Conservation (phyloP, 495 filamentous ascomycete genomes). For the Schizothecium vesticola region DNA sequence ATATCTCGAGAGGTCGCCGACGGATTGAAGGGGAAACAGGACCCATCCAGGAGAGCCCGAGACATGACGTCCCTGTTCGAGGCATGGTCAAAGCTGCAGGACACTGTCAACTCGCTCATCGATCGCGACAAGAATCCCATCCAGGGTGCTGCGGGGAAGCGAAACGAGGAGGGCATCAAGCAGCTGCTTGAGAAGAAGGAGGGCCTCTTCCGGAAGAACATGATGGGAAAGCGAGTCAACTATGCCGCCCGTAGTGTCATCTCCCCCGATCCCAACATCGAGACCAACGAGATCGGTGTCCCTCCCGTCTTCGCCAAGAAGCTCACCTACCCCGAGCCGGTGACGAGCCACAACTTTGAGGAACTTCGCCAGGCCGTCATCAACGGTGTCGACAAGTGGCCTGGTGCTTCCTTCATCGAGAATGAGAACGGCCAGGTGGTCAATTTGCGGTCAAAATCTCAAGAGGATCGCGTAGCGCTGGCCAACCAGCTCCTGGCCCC, state of each 20-base stretch:
- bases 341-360: conserved; percentile 93
- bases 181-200: conserved; percentile 99
- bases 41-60: conserved; percentile 34
- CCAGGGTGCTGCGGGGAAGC: conserved; percentile 62
- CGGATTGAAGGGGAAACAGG: conserved; percentile 31
- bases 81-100: conserved; percentile 77
- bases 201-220: conserved; percentile 95
- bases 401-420: conserved; percentile 88
- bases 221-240: conserved; percentile 99
- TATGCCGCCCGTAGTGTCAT: conserved; percentile 97
- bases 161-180: conserved; percentile 84
- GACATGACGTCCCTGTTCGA: conserved; percentile 43
- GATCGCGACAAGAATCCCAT: conserved; percentile 80
- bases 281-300: conserved; percentile 97
- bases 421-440: conserved; percentile 91
- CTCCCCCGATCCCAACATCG: conserved; percentile 96
- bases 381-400: conserved; percentile 89
- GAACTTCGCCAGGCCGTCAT: conserved; percentile 95
- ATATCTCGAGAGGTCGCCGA: conserved; percentile 63
- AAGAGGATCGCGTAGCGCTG: conserved; percentile 76
- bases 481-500: conserved; percentile 93
- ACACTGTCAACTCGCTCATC: conserved; percentile 82
- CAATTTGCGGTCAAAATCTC: conserved; percentile 76
- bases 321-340: conserved; percentile 93
- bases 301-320: conserved; percentile 95